Evolutionary conservation across 768 basidiomycete species (phyloP).

Genomic region (Myochromella boudieri): DNA sequence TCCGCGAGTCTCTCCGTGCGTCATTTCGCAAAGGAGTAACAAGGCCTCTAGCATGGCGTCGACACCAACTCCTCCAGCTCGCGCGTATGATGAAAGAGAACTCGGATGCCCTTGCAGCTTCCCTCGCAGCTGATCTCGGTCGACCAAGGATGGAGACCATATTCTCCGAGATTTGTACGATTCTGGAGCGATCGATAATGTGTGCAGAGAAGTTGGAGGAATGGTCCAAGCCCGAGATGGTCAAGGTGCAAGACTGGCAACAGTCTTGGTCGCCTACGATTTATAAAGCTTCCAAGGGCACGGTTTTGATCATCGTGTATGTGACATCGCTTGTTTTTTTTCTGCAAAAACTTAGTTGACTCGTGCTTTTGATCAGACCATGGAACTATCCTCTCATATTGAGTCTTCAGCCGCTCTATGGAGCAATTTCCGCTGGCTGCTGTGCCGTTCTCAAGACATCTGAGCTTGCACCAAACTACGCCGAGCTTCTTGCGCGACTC

Average conservation of each 20-base stretch:
- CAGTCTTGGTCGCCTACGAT: constrained; percentile 53
- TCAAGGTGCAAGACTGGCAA: constrained; percentile 41
- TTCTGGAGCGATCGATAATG: constrained; percentile 42
- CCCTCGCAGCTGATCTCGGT: constrained; percentile 48
- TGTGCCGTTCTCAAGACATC: constrained; percentile 68
- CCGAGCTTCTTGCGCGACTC: constrained; percentile 50
- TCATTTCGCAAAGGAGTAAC: constrained; percentile 54
- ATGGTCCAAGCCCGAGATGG: constrained; percentile 52
- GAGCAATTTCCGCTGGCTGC: constrained; percentile 76
- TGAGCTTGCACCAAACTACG: constrained; percentile 52
- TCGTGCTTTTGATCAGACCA: constrained; percentile 41
- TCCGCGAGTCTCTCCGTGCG: constrained; percentile 33
- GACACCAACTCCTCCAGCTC: constrained; percentile 63
- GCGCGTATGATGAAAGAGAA: constrained; percentile 65
- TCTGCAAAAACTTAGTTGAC: neutral
- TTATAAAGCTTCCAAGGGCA: constrained; percentile 59
- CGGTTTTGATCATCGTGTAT: constrained; percentile 61
- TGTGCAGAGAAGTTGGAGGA: constrained; percentile 51
- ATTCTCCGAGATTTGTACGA: constrained; percentile 41
- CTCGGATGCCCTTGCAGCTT: constrained; percentile 46
- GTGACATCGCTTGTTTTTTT: constrained; percentile 24
- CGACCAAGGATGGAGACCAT: constrained; percentile 44
- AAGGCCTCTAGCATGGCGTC: constrained; percentile 57
- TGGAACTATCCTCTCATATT: constrained; percentile 69
- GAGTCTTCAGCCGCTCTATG: constrained; percentile 56